These are phyloP conservation scores for Mycena kentingensis DNA, from an alignment of 768 basidiomycete species.

Conservation along the genomic window DNA sequence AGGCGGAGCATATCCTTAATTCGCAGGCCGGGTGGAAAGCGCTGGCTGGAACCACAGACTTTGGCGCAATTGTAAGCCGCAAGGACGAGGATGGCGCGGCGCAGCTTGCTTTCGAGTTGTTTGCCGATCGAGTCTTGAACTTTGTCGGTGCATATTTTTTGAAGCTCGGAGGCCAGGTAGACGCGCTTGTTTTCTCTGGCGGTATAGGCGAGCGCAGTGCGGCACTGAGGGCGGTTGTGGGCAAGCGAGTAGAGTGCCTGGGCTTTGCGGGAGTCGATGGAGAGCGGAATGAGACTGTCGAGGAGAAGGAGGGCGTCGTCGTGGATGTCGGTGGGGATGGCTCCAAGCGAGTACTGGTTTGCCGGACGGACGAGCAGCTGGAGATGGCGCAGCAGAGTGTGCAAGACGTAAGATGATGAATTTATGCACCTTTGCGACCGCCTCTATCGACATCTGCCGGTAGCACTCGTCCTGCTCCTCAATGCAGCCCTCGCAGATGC, in stretches of 20 bases:
- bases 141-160: constrained; percentile 76
- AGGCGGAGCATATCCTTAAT: constrained; percentile 77
- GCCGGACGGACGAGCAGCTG: constrained; percentile 66
- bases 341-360: constrained; percentile 51
- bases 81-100: constrained; percentile 43
- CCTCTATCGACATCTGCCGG: constrained; percentile 35
- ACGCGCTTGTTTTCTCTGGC: constrained; percentile 84
- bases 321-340: constrained; percentile 44
- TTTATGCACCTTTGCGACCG: constrained; percentile 14
- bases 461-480: constrained; percentile 38
- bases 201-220: constrained; percentile 82
- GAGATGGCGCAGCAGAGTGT: constrained; percentile 51
- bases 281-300: constrained; percentile 46
- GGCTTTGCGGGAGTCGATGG: constrained; percentile 58
- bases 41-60: constrained; percentile 80
- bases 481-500: constrained; percentile 33
- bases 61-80: constrained; percentile 61
- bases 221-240: constrained; percentile 61
- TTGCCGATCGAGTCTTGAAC: constrained; percentile 74
- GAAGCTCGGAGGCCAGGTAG: constrained; percentile 66
- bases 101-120: constrained; percentile 74
- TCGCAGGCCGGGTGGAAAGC: constrained; percentile 78
- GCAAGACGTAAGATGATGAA: no score
- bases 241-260: constrained; percentile 54
- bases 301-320: constrained; percentile 40